phyloP scores from a whole-genome alignment of 129 eudicot species.

The Lactuca saligna region DNA sequence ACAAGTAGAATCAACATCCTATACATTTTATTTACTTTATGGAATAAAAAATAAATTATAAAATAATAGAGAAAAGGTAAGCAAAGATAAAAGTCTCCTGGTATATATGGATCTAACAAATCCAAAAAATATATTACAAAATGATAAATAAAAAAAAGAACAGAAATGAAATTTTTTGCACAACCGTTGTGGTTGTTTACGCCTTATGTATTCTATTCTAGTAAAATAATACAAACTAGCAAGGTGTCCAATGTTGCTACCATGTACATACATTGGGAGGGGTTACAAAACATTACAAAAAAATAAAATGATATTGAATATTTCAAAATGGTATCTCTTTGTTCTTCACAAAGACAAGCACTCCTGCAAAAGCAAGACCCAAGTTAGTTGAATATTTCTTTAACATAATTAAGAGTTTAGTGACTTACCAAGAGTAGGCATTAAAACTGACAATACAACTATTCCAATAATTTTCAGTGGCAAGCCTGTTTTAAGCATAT shows the following conservation, averaged over 20 bases:
- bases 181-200: background rate
- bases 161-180: too few relatives aligned
- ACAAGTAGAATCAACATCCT: background rate
- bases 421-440: constrained; percentile 80
- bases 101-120: background rate
- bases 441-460: constrained; percentile 47
- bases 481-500: constrained; percentile 64
- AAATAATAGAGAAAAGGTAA: background rate
- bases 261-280: background rate
- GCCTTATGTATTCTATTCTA: background rate
- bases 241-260: background rate
- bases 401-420: background rate
- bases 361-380: constrained; percentile 10
- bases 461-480: constrained; percentile 64
- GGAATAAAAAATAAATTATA: too few relatives aligned
- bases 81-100: background rate
- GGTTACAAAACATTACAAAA: background rate
- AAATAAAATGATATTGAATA: constrained; percentile 5
- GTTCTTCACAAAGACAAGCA: constrained; percentile 17
- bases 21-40: background rate
- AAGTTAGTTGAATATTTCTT: background rate
- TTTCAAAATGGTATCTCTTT: background rate
- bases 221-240: background rate
- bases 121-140: background rate
- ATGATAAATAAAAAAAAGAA: too few relatives aligned